Conservation (phyloP, 1,284 basidiomycete species). For the Melampsora americana region DNA sequence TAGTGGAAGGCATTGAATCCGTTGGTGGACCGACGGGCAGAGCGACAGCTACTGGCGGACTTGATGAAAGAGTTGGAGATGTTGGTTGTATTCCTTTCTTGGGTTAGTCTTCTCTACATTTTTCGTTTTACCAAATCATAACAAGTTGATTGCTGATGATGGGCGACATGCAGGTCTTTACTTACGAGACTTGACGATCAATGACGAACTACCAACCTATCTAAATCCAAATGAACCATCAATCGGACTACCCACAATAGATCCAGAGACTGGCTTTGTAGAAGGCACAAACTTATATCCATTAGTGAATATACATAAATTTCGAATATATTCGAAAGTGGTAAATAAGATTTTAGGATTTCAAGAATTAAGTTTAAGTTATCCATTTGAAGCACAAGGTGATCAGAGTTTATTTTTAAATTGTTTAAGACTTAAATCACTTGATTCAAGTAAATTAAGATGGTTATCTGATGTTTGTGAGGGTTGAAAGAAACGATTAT, state of each 20-base stretch:
- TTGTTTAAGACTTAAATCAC: constrained; percentile 67
- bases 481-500: constrained; percentile 8
- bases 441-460: constrained; percentile 50
- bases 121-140: neutral
- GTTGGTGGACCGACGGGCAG: constrained; percentile 59
- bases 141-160: neutral
- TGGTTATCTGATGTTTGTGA: constrained; percentile 45
- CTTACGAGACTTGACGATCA: constrained; percentile 67
- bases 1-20: constrained; percentile 60
- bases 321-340: constrained; percentile 70
- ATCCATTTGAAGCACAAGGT: constrained; percentile 61
- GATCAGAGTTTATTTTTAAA: constrained; percentile 71
- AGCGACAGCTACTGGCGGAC: neutral
- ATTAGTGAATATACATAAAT: constrained; percentile 81
- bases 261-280: constrained; percentile 64
- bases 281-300: constrained; percentile 61
- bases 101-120: constrained; percentile 15
- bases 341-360: constrained; percentile 73
- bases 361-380: constrained; percentile 70
- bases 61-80: neutral
- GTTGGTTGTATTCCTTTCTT: constrained; percentile 40
- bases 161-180: constrained; percentile 63
- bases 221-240: constrained; percentile 76
- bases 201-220: constrained; percentile 69
- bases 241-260: constrained; percentile 63